A percentile compares a stretch with the other conserved stretches of the same genome.
phyloP scores from a whole-genome alignment of 2,329 filamentous ascomycete genomes.

The Xylariaceae sp. region DNA sequence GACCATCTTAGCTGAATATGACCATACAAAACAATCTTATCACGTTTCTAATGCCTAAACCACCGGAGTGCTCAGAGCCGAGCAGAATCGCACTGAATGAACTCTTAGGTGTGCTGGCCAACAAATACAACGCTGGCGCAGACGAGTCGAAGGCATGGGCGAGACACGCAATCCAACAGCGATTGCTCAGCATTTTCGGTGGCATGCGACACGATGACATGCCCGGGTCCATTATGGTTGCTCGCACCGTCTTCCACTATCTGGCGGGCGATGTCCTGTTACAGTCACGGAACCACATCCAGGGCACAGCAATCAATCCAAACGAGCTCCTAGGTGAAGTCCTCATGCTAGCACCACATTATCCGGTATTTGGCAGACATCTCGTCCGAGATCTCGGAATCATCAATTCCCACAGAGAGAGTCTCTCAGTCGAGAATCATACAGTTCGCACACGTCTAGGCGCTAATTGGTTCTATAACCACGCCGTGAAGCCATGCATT shows the following conservation, averaged over 20 bases:
- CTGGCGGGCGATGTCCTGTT: constrained; percentile 28
- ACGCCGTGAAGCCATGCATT: constrained; percentile 35
- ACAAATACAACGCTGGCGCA: constrained; percentile 24
- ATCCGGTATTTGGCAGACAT: constrained; percentile 23
- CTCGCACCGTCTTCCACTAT: constrained; percentile 26
- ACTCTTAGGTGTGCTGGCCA: constrained; percentile 25
- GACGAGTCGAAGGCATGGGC: neutral
- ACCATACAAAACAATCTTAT: constrained; percentile 19
- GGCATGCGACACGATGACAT: too few relatives aligned
- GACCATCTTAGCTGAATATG: constrained; percentile 19
- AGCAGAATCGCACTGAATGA: constrained; percentile 28
- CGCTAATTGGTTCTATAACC: constrained; percentile 29
- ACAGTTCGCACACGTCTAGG: constrained; percentile 25
- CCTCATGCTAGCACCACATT: constrained; percentile 13
- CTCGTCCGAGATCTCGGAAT: constrained; percentile 28
- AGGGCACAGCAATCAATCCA: constrained; percentile 14
- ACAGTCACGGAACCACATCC: constrained; percentile 2
- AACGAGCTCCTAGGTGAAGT: constrained; percentile 19
- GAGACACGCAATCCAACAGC: constrained; percentile 17
- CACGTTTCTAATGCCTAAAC: constrained; percentile 8
- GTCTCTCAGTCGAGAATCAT: constrained; percentile 27
- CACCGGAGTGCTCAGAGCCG: constrained; percentile 16
- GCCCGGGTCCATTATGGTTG: too few relatives aligned
- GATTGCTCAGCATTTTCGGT: neutral
- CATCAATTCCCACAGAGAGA: constrained; percentile 28